A percentile compares a stretch with the other conserved stretches of the same genome.
Evolutionary conservation across 495 filamentous ascomycete species (phyloP).

Genomic region (Aspergillus haitiensis): DNA sequence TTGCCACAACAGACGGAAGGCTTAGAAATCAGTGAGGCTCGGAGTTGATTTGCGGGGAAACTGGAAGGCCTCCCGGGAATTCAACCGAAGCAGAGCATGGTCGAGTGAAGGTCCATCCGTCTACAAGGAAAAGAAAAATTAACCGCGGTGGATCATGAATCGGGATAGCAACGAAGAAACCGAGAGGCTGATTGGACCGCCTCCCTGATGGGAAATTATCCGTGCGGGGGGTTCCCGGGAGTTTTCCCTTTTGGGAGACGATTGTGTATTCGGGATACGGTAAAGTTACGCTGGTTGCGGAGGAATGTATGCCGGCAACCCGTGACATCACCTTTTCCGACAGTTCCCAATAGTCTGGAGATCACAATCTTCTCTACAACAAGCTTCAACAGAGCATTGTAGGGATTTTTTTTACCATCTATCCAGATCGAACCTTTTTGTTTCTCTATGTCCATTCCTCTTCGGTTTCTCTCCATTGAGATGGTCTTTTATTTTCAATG

Average conservation of each 20-base stretch:
- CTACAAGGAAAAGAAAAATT: background rate
- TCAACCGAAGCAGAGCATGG: background rate
- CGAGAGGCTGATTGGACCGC: slow-evolving; percentile 12
- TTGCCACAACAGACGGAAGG: no score
- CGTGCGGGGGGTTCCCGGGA: slow-evolving; percentile 11
- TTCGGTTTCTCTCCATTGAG: background rate
- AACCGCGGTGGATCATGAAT: background rate
- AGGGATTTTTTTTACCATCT: no score
- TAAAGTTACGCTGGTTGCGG: slow-evolving; percentile 5
- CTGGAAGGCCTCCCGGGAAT: background rate
- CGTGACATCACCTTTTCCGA: slow-evolving; percentile 2
- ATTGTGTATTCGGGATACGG: background rate
- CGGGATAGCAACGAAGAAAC: slow-evolving; percentile 12
- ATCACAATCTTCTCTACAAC: background rate
- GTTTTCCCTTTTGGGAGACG: slow-evolving; percentile 11
- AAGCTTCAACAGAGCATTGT: no score
- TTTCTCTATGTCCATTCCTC: no score
- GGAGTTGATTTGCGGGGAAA: background rate
- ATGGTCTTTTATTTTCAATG: background rate
- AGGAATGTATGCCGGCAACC: slow-evolving; percentile 15
- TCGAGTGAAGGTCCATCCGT: background rate
- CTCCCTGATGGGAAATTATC: slow-evolving; percentile 10
- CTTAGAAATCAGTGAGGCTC: no score
- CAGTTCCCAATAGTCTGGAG: background rate
- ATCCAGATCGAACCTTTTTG: no score